Conservation (phyloP, 306 rosid genomes). For the Pterocarpus macrocarpus region DNA sequence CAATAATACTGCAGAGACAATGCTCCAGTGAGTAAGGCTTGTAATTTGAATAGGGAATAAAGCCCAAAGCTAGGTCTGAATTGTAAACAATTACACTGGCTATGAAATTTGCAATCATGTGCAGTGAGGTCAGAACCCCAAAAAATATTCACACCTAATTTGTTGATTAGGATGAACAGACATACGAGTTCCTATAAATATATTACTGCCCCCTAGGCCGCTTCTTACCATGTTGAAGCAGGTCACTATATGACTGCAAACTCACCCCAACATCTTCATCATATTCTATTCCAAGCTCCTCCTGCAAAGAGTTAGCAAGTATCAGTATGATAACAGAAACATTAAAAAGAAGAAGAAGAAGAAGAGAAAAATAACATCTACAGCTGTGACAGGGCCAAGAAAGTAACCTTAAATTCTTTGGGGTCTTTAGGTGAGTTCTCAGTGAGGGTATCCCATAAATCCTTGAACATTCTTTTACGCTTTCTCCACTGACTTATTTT, state of each 20-base stretch:
- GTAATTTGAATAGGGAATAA: slow-evolving; percentile 26
- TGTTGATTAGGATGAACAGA: slow-evolving; percentile 30
- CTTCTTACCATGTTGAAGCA: slow-evolving; percentile 70
- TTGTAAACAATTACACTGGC: slow-evolving; percentile 35
- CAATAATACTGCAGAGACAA: slow-evolving; percentile 44
- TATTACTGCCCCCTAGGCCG: slow-evolving; percentile 66
- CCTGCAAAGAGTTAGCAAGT: slow-evolving; percentile 57
- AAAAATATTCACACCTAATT: slow-evolving; percentile 37
- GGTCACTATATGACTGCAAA: slow-evolving; percentile 72
- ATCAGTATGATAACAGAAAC: slow-evolving; percentile 36
- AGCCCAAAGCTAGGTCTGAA: slow-evolving; percentile 21
- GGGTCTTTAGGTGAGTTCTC: slow-evolving; percentile 90
- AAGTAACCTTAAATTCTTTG: slow-evolving; percentile 79
- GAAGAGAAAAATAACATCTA: background rate
- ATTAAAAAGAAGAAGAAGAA: background rate
- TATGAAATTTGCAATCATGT: slow-evolving; percentile 36
- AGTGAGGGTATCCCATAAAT: slow-evolving; percentile 89
- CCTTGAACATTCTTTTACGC: slow-evolving; percentile 92
- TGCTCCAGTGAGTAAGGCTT: slow-evolving; percentile 20
- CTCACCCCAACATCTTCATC: slow-evolving; percentile 82
- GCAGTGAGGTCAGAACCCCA: slow-evolving; percentile 34
- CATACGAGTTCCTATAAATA: slow-evolving; percentile 40
- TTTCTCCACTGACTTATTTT: slow-evolving; percentile 84
- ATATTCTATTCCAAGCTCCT: slow-evolving; percentile 88
- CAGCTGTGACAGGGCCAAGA: slow-evolving; percentile 22